Conservation (phyloP, 148 eudicot species). For the Arctostaphylos glauca region DNA sequence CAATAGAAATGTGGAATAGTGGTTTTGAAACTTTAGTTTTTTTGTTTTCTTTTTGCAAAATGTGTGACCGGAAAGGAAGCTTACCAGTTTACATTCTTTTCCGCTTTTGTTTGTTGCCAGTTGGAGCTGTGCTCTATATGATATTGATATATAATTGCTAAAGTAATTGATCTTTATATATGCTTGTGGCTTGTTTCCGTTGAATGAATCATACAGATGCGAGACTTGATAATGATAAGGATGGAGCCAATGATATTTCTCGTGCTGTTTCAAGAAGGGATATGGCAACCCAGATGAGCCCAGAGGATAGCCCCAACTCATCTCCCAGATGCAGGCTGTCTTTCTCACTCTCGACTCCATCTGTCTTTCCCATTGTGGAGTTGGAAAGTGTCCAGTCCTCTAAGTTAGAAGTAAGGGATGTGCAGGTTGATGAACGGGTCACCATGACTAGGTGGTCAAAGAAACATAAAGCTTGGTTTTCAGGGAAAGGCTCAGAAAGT, state of each 20-base stretch:
- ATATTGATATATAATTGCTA: not conserved
- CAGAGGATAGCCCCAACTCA: slow-evolving; percentile 55
- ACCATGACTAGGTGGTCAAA: slow-evolving; percentile 78
- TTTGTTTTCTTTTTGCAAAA: not conserved
- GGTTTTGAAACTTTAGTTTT: not conserved
- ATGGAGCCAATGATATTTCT: slow-evolving; percentile 38
- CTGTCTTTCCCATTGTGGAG: slow-evolving; percentile 48
- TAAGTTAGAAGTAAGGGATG: slow-evolving; percentile 67
- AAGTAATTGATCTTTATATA: not conserved
- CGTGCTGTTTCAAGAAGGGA: slow-evolving; percentile 67
- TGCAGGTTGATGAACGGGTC: slow-evolving; percentile 73
- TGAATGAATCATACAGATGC: slow-evolving; percentile 31
- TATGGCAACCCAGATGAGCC: slow-evolving; percentile 94
- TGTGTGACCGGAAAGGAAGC: not conserved
- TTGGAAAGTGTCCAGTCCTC: slow-evolving; percentile 41
- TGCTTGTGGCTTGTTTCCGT: not conserved
- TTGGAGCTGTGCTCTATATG: not conserved
- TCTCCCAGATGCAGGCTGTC: slow-evolving; percentile 51
- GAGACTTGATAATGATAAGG: slow-evolving; percentile 33
- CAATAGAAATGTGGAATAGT: not conserved
- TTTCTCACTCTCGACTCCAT: slow-evolving; percentile 44
- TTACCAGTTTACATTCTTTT: not conserved
- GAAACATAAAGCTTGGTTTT: slow-evolving; percentile 38
- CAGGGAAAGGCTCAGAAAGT: slow-evolving; percentile 45
- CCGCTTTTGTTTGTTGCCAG: not conserved